Conservation (phyloP, 257 asterid genomes). For the Gentiana straminea region DNA sequence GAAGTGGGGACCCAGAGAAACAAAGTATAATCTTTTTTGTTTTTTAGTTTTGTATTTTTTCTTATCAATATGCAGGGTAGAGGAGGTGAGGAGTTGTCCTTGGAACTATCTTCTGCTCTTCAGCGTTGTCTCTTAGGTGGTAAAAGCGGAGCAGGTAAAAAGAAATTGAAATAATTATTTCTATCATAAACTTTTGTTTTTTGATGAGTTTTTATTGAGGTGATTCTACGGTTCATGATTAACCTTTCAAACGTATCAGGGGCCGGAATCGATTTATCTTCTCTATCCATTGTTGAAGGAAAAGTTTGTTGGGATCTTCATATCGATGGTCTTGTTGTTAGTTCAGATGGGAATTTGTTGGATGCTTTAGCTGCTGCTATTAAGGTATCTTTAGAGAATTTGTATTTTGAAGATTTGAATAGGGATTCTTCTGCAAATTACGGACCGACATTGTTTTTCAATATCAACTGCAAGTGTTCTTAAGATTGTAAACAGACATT, state of each 20-base stretch:
- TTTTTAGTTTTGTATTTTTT: neutral
- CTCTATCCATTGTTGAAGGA: constrained; percentile 68
- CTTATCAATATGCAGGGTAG: constrained; percentile 46
- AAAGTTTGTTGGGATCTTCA: constrained; percentile 96
- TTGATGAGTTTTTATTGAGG: neutral
- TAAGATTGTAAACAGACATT: too few species aligned
- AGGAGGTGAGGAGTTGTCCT: constrained; percentile 80
- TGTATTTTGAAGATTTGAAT: too few species aligned
- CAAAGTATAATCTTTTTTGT: too few species aligned
- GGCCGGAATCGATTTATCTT: constrained; percentile 76
- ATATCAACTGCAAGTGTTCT: neutral
- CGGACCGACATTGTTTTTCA: neutral
- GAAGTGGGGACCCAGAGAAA: too few species aligned
- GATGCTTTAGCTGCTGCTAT: constrained; percentile 89
- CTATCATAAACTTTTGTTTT: too few species aligned
- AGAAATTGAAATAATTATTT: neutral
- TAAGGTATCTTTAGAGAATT: constrained; percentile 33
- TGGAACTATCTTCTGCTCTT: constrained; percentile 75
- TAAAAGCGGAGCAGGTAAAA: constrained; percentile 87
- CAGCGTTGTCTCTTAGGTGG: constrained; percentile 77
- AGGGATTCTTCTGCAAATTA: too few species aligned
- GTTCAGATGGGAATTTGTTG: constrained; percentile 86
- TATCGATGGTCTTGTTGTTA: constrained; percentile 73
- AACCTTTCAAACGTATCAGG: constrained; percentile 31
- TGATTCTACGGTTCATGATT: constrained; percentile 3